phyloP scores from a whole-genome alignment of 2,329 filamentous ascomycete genomes.

The Stachybotrys echinatus region DNA sequence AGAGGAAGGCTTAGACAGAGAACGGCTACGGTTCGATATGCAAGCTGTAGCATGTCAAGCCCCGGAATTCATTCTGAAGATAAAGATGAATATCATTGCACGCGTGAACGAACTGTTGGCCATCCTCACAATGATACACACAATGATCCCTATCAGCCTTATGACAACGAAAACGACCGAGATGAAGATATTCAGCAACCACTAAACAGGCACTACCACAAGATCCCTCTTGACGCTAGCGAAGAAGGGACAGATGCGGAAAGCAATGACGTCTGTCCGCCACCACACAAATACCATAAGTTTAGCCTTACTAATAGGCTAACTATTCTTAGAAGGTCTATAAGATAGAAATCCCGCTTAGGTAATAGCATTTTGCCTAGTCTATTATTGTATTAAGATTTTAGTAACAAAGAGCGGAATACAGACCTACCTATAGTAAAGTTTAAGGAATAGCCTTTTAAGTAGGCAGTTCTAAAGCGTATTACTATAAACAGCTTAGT shows the following conservation, averaged over 20 bases:
- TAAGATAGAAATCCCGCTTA: no score
- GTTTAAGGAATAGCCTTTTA: background rate
- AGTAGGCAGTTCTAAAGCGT: background rate
- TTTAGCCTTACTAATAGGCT: no score
- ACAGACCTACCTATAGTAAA: no score
- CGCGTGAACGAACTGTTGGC: background rate
- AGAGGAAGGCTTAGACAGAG: background rate
- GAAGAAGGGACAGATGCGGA: background rate
- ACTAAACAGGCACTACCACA: background rate
- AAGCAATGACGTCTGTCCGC: background rate
- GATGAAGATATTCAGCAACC: background rate
- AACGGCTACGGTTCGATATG: background rate
- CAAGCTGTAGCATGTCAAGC: background rate
- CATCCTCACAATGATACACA: background rate
- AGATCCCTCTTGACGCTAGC: background rate
- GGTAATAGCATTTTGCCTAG: no score
- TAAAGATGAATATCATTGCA: background rate
- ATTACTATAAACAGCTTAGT: background rate
- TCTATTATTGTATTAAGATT: no score
- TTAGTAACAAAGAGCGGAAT: no score
- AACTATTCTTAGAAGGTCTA: no score
- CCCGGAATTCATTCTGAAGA: background rate
- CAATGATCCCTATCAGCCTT: background rate
- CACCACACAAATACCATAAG: background rate
- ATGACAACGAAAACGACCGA: background rate